phyloP scores from a whole-genome alignment of 768 basidiomycete genomes.

The Mycena vitilis region DNA sequence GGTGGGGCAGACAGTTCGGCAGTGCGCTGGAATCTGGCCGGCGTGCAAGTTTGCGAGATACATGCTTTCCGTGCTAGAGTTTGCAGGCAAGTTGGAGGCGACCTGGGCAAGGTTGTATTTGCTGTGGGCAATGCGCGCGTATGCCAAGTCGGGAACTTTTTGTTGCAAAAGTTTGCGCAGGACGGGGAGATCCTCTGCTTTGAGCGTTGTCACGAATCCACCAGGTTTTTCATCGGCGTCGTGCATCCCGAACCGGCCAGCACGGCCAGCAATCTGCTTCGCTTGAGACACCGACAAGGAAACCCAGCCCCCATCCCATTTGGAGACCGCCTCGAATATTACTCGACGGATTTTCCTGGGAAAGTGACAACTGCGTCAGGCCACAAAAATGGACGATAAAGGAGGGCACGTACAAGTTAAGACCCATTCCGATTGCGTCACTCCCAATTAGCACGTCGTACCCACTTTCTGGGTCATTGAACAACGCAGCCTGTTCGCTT shows the following conservation, averaged over 20 bases:
- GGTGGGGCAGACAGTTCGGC: conserved; percentile 47
- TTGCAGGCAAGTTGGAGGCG: conserved; percentile 55
- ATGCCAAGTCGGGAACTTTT: conserved; percentile 61
- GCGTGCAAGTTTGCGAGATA: conserved; percentile 63
- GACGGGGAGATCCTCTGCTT: conserved; percentile 67
- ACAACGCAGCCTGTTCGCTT: conserved; percentile 91
- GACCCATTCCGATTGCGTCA: conserved; percentile 97
- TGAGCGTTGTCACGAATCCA: conserved; percentile 83
- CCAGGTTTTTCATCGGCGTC: conserved; percentile 52
- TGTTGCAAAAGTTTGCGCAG: conserved; percentile 66
- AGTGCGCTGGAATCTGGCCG: conserved; percentile 55
- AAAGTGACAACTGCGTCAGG: conserved; percentile 1
- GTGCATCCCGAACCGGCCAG: conserved; percentile 87
- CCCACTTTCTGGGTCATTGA: conserved; percentile 87
- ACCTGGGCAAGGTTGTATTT: conserved; percentile 35
- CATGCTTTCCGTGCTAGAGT: conserved; percentile 54
- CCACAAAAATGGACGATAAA: conserved; percentile 13
- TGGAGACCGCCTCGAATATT: conserved; percentile 77
- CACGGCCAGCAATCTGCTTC: conserved; percentile 96
- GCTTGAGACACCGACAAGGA: conserved; percentile 78
- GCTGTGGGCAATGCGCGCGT: conserved; percentile 59
- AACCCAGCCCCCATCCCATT: conserved; percentile 66
- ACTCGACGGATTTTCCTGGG: conserved; percentile 90
- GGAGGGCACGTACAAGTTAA: conserved; percentile 83
- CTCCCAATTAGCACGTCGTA: conserved; percentile 93